Evolutionary conservation across 2,329 filamentous ascomycete species (phyloP).

Genomic region (Myriosclerotinia duriaeana): DNA sequence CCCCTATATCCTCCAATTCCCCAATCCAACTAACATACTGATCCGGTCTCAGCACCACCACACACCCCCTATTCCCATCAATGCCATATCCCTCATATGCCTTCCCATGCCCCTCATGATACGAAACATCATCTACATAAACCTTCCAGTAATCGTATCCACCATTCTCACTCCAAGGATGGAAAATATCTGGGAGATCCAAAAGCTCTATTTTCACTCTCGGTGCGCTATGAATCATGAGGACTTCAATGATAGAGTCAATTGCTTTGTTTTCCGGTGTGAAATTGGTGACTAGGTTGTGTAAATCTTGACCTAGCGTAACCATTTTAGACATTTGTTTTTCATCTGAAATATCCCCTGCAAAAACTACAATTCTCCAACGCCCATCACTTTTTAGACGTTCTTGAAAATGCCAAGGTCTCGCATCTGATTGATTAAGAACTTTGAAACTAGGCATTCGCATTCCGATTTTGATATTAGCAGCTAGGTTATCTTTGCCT

Average conservation of each 20-base stretch:
- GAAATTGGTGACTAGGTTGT: slow-evolving; percentile 47
- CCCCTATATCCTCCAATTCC: slow-evolving; percentile 40
- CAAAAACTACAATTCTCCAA: slow-evolving; percentile 61
- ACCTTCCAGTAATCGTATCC: slow-evolving; percentile 60
- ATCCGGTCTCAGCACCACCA: slow-evolving; percentile 64
- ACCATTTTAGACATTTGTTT: slow-evolving; percentile 48
- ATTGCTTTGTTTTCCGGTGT: slow-evolving; percentile 45
- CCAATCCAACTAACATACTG: slow-evolving; percentile 57
- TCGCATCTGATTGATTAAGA: slow-evolving; percentile 53
- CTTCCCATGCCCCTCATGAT: slow-evolving; percentile 53
- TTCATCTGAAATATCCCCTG: slow-evolving; percentile 53
- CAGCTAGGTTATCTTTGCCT: slow-evolving; percentile 36
- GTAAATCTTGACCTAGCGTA: slow-evolving; percentile 48
- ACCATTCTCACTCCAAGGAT: slow-evolving; percentile 46
- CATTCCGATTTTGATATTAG: slow-evolving; percentile 49
- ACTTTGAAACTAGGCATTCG: slow-evolving; percentile 60
- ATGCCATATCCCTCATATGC: slow-evolving; percentile 60
- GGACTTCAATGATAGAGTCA: slow-evolving; percentile 56
- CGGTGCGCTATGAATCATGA: slow-evolving; percentile 58
- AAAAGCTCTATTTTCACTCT: slow-evolving; percentile 51
- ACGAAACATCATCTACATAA: slow-evolving; percentile 54
- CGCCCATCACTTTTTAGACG: slow-evolving; percentile 56
- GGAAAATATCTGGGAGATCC: slow-evolving; percentile 52
- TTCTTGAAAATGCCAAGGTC: slow-evolving; percentile 60
- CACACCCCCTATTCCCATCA: slow-evolving; percentile 53